Conservation (phyloP, 495 filamentous ascomycete species). For the Xylaria grammica region DNA sequence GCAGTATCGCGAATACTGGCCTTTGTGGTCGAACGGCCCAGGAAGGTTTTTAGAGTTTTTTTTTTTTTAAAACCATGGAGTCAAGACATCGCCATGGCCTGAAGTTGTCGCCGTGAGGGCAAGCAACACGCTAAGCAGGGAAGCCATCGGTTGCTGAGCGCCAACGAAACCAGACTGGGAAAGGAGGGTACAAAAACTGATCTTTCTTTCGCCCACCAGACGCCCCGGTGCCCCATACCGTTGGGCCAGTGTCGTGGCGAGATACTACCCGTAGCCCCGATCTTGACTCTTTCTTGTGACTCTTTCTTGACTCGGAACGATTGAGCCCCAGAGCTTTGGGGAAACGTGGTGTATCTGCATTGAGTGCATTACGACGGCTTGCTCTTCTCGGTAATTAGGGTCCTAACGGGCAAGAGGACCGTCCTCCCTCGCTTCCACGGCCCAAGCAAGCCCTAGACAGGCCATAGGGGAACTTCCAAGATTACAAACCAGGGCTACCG, state of each 20-base stretch:
- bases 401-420: slow-evolving; percentile 20
- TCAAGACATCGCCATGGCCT: slow-evolving; percentile 18
- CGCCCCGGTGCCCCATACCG: slow-evolving; percentile 5
- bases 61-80: background rate
- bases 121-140: slow-evolving; percentile 15
- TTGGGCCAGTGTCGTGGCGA: slow-evolving; percentile 22
- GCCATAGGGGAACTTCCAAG: slow-evolving; percentile 15
- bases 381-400: slow-evolving; percentile 23
- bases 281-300: slow-evolving; percentile 14
- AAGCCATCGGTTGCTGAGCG: slow-evolving; percentile 5
- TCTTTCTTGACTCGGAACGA: slow-evolving; percentile 15
- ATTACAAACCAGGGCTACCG: slow-evolving; percentile 15
- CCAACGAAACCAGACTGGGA: slow-evolving; percentile 6
- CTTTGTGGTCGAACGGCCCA: slow-evolving; percentile 12
- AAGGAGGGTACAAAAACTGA: slow-evolving; percentile 7
- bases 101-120: background rate
- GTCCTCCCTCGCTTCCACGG: slow-evolving; percentile 13
- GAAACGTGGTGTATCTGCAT: slow-evolving; percentile 14
- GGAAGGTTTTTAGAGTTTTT: no score
- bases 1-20: slow-evolving; percentile 8
- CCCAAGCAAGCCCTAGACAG: slow-evolving; percentile 12
- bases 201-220: background rate
- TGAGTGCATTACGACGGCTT: slow-evolving; percentile 16
- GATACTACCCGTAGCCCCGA: slow-evolving; percentile 17
- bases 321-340: slow-evolving; percentile 11